Evolutionary conservation across 352 stramenopile species (phyloP), one percentile per base, ranked within the genome.

Genomic region (Halophytophthora batemanensis): DNA sequence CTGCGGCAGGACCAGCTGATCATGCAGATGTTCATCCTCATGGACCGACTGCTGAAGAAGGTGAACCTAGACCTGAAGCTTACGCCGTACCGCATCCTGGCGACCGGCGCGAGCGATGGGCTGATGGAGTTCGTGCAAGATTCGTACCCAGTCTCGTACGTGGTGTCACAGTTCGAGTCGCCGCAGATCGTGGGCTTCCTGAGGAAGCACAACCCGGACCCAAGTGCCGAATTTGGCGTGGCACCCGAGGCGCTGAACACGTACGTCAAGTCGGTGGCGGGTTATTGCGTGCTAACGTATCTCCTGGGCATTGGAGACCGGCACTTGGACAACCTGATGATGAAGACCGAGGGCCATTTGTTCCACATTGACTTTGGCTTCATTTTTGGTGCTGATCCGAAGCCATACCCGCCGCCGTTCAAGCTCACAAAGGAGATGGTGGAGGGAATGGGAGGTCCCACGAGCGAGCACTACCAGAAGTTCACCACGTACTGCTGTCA

Each of bases 351-450:
- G 54, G 98, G 98, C 15, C 86, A 98, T 59, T 82, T 99, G 38
- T 99, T 99, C 75, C 98, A 99, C 67, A 99, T 99, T 69, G 97
- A 98, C 75, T 99, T 99, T 73, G 96, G 97, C 25, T 99, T 98
- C 70, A 98, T 99, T 53, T 99, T 99, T 61, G 97, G 97, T 38
- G 82, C 91, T 25, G 97, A 99, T 60, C 97, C 97, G 0, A 99
- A 99, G 69, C 96, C 96, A 11, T 92, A 98, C 44, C 96, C 97
- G n/a, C 96, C 97, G 28, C 95, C 95, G 21, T 99, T 99, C 65
- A 96, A 98, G 39, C 74, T 99, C 23, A 99, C 96, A 2, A 97
- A 96, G 37, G 77, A 96, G 75, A 98, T 98, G 95, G 93, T 98
- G 1, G 95, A 98, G 74, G 95, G 93, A 18, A 98, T 98, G 91